Evolutionary conservation across 164 flowering plant genomes (phyloP), one percentile per base, ranked within the genome.

Genomic region (Warburgia ugandensis): DNA sequence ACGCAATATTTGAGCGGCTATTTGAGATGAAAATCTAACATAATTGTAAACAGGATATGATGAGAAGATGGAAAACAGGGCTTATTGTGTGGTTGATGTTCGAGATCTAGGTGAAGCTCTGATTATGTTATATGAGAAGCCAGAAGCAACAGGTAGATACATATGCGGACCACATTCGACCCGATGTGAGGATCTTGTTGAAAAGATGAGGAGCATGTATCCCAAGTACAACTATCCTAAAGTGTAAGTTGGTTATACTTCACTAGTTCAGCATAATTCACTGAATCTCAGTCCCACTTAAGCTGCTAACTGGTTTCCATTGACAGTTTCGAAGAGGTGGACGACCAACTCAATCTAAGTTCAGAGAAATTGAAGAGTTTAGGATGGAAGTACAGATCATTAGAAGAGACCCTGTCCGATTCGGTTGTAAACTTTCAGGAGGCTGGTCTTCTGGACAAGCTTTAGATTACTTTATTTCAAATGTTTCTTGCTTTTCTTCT

Each of bases 61-160:
- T 29, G 28, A 57, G 20, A 17, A 11, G 1, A 8, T 39, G 13
- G 45, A 48, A 48, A 48, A 57, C 33, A 29, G 14, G 3, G 12
- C 17, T 27, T 23, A 13, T 0, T 1, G 7, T 4, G 41, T 60
- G 1, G 80, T 78, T 1, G 78, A 78, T 53, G 84, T 76, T 11
- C 68, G 75, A 2, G 80, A 76, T 66, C 53, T 68, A 22, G 74
- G 71, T 41, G 77, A 71, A 56, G 75, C 79, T 23, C 36, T 74
- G 20, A 7, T 71, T 11, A 37, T 74, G 30, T 51, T 39, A 16
- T 74, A 69, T 45, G 74, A 76, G 57, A 72, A 55, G 32, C 64
- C 74, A 6, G 69, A 79, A 49, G 79, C 77, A 5, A 51, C 64
- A 46, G 79, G 81, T 19, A 50, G 67, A 51, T 63, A 56, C 50